These are phyloP conservation scores for Hypoxylon cercidicola DNA, from an alignment of 495 filamentous ascomycete genomes.

Conservation along the genomic window DNA sequence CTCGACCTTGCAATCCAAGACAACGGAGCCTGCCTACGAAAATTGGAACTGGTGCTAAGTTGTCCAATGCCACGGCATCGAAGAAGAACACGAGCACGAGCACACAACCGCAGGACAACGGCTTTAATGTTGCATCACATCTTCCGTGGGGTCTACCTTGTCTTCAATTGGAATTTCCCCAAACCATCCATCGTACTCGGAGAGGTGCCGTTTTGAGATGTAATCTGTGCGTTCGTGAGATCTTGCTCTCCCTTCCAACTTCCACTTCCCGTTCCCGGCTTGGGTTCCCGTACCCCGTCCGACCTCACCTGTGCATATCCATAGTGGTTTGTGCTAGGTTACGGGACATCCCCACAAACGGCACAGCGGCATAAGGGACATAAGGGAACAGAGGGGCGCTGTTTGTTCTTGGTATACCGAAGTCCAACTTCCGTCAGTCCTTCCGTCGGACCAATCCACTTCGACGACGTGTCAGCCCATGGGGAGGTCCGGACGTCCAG, in stretches of 20 bases:
- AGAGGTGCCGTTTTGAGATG: conserved; percentile 28
- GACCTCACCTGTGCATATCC: conserved; percentile 43
- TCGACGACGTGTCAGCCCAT: conserved; percentile 37
- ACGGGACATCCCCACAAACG: conserved; percentile 29
- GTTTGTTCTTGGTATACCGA: conserved; percentile 27
- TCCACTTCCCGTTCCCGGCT: conserved; percentile 36
- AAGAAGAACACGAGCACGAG: neutral
- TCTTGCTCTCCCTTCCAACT: conserved; percentile 16
- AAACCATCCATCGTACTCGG: conserved; percentile 14
- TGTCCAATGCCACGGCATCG: conserved; percentile 33
- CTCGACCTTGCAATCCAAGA: conserved; percentile 25
- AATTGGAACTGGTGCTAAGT: conserved; percentile 5
- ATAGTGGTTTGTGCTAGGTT: conserved; percentile 33
- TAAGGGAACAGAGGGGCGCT: conserved; percentile 3
- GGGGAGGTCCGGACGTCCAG: conserved; percentile 32
- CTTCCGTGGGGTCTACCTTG: conserved; percentile 15
- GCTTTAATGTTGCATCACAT: conserved; percentile 31
- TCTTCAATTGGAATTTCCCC: conserved; percentile 22
- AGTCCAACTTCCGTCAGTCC: conserved; percentile 32
- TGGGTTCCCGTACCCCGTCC: conserved; percentile 35
- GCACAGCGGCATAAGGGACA: conserved; percentile 9
- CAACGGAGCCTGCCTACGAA: conserved; percentile 17
- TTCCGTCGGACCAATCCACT: conserved; percentile 35
- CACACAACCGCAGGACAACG: conserved; percentile 18
- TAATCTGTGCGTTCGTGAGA: conserved; percentile 26